These are phyloP conservation scores for Metschnikowia kunwiensis DNA, from an alignment of 805 yeast species.

Conservation along the genomic window DNA sequence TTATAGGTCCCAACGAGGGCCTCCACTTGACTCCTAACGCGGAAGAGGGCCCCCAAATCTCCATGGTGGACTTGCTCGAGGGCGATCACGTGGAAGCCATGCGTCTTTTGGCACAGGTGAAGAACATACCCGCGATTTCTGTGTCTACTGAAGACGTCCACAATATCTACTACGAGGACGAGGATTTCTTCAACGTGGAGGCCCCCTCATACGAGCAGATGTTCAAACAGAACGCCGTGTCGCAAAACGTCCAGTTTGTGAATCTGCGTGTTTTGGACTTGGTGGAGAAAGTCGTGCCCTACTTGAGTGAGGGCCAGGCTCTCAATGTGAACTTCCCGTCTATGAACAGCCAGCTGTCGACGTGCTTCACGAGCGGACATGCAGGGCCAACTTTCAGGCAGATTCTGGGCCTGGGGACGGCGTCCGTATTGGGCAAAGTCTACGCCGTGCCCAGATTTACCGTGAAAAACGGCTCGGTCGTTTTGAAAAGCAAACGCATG, in stretches of 20 bases:
- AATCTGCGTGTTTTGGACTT: conserved; percentile 24
- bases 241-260: conserved; percentile 24
- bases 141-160: conserved; percentile 27
- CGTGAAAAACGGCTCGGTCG: neutral
- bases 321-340: conserved; percentile 31
- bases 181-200: conserved; percentile 23
- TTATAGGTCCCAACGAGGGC: conserved; percentile 37
- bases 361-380: conserved; percentile 18
- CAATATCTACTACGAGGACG: conserved; percentile 34
- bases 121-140: conserved; percentile 21
- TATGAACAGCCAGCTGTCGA: conserved; percentile 23
- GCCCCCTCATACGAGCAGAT: neutral
- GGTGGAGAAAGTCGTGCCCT: conserved; percentile 16
- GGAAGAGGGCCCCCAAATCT: neutral
- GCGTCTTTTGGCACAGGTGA: conserved; percentile 18
- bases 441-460: conserved; percentile 6
- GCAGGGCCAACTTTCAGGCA: conserved; percentile 12
- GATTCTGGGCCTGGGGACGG: neutral
- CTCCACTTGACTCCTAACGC: conserved; percentile 9
- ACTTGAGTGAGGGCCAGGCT: conserved; percentile 8
- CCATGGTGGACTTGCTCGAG: conserved; percentile 7
- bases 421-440: conserved; percentile 8
- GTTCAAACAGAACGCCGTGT: conserved; percentile 22
- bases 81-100: conserved; percentile 16
- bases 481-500: neutral